These are phyloP conservation scores for Scheffersomyces cryptocercus DNA, from an alignment of 1,139 yeast species.

Conservation along the genomic window DNA sequence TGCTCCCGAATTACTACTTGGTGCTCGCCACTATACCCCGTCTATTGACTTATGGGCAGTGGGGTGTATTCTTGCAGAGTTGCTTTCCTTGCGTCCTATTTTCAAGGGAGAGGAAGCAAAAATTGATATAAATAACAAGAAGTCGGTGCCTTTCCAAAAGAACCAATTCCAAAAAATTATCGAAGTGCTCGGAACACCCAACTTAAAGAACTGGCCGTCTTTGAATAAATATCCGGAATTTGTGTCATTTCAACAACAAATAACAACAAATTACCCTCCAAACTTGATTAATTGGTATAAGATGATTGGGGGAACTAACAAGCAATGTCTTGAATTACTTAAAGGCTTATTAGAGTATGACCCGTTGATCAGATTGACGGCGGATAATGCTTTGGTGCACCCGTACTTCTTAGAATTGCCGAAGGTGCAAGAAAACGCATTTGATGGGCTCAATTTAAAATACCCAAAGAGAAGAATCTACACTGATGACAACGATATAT, in stretches of 20 bases:
- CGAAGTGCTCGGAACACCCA: constrained; percentile 90
- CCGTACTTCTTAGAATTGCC: constrained; percentile 73
- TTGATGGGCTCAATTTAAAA: constrained; percentile 60
- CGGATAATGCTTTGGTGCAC: constrained; percentile 72
- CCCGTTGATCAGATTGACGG: constrained; percentile 72
- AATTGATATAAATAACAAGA: constrained; percentile 76
- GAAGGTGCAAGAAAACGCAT: constrained; percentile 67
- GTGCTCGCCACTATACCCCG: constrained; percentile 92
- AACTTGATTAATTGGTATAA: constrained; percentile 84
- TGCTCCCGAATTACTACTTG: constrained; percentile 89
- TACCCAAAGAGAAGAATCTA: constrained; percentile 76
- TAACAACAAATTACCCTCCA: constrained; percentile 58
- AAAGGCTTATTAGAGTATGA: constrained; percentile 73
- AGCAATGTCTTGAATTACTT: constrained; percentile 65
- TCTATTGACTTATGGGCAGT: constrained; percentile 97
- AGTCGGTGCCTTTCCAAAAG: constrained; percentile 89
- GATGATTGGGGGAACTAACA: constrained; percentile 72
- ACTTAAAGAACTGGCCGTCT: constrained; percentile 72
- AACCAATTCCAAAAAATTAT: constrained; percentile 88
- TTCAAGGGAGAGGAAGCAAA: constrained; percentile 98
- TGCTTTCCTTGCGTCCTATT: constrained; percentile 83
- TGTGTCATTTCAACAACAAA: constrained; percentile 55
- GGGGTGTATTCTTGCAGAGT: constrained; percentile 93
- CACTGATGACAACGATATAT: constrained; percentile 73
- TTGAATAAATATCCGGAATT: constrained; percentile 83